Conservation (phyloP, 208 protist species). For the Phytomonas francai region DNA sequence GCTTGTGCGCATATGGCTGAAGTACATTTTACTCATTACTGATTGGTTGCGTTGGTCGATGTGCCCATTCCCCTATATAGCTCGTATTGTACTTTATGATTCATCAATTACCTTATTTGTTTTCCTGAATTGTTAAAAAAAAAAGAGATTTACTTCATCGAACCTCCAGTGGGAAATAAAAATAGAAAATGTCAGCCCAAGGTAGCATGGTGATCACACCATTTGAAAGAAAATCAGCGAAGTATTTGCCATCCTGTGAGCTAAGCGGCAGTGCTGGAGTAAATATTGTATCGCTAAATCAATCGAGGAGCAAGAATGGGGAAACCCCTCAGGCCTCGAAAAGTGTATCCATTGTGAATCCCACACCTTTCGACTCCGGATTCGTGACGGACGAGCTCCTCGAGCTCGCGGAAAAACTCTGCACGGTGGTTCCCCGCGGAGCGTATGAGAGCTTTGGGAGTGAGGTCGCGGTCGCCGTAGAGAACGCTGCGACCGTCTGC, state of each 20-base stretch:
- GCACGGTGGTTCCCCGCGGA: slow-evolving; percentile 56
- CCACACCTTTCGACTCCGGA: neutral
- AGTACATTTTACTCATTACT: neutral
- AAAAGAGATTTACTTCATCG: slow-evolving; percentile 7
- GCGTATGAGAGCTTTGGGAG: slow-evolving; percentile 74
- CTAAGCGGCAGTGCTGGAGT: neutral
- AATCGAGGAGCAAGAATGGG: neutral
- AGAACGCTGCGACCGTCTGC: slow-evolving; percentile 30
- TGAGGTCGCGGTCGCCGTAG: slow-evolving; percentile 67
- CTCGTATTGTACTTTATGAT: slow-evolving; percentile 7
- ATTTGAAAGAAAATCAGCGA: neutral
- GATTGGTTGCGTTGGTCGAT: neutral
- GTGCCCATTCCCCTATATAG: neutral
- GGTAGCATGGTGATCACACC: neutral
- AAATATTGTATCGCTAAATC: neutral
- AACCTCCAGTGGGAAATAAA: neutral
- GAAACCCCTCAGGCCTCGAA: neutral
- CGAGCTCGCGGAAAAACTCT: slow-evolving; percentile 36
- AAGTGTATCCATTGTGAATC: neutral
- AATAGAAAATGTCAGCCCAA: neutral
- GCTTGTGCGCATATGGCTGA: neutral
- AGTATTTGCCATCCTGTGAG: neutral
- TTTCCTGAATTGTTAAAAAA: slow-evolving; percentile 2
- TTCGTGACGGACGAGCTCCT: slow-evolving; percentile 62
- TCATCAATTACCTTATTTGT: neutral